Evolutionary conservation across 371 early-diverging fungal species (phyloP).

Genomic region (Mortierella sp.): DNA sequence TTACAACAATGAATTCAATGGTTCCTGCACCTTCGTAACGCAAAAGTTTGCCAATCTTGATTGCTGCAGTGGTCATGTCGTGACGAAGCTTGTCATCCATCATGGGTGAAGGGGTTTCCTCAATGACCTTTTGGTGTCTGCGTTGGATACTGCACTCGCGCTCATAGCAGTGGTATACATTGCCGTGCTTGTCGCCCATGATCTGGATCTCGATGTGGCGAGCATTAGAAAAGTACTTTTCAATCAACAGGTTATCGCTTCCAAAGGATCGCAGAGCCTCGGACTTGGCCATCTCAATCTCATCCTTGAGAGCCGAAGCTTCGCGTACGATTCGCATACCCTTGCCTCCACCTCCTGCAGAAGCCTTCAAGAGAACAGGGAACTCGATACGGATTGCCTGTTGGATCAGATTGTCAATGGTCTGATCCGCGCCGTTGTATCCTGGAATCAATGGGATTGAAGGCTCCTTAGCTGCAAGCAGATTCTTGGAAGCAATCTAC

Average conservation of each 20-base stretch:
- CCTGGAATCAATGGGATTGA: conserved; percentile 69
- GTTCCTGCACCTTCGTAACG: conserved; percentile 81
- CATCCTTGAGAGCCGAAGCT: conserved; percentile 73
- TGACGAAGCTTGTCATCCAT: conserved; percentile 60
- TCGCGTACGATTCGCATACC: conserved; percentile 83
- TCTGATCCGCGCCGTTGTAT: conserved; percentile 69
- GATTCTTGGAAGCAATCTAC: conserved; percentile 61
- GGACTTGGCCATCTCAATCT: conserved; percentile 80
- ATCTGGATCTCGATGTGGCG: conserved; percentile 92
- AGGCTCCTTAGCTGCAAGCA: conserved; percentile 57
- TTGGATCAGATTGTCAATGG: conserved; percentile 54
- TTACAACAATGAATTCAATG: conserved; percentile 83
- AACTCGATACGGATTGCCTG: conserved; percentile 71
- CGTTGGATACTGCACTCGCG: conserved; percentile 92
- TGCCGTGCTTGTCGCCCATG: conserved; percentile 83
- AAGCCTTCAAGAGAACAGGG: conserved; percentile 88
- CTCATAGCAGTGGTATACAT: conserved; percentile 86
- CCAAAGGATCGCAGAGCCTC: conserved; percentile 90
- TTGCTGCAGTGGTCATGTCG: conserved; percentile 67
- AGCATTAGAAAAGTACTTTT: conserved; percentile 88
- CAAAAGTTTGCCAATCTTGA: conserved; percentile 66
- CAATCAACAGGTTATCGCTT: conserved; percentile 87
- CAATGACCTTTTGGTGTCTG: conserved; percentile 88
- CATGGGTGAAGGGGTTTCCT: conserved; percentile 75
- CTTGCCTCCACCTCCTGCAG: conserved; percentile 92